phyloP scores from a whole-genome alignment of 169 alveolate genomes.

The Plasmodium billcollinsi region DNA sequence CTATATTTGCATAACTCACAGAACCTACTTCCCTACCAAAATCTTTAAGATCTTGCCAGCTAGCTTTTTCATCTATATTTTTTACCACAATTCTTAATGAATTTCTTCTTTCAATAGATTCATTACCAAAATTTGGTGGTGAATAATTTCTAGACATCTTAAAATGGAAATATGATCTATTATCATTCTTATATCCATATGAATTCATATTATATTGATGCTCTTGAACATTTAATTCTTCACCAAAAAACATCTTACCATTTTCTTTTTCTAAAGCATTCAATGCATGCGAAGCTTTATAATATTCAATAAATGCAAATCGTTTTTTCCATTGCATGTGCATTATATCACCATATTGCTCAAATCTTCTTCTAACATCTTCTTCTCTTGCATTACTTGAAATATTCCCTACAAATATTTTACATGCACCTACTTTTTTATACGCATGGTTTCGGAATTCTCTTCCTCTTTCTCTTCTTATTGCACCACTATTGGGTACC shows the following conservation, averaged over 20 bases:
- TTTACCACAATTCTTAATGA: constrained; percentile 81
- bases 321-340: constrained; percentile 86
- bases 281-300: constrained; percentile 79
- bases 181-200: constrained; percentile 63
- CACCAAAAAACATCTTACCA: constrained; percentile 79
- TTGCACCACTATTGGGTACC: constrained; percentile 14
- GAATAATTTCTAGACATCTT: constrained; percentile 49
- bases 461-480: constrained; percentile 51
- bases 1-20: constrained; percentile 87
- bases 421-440: constrained; percentile 77
- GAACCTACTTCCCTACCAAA: constrained; percentile 91
- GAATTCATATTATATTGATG: constrained; percentile 77
- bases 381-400: constrained; percentile 89
- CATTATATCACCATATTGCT: constrained; percentile 86
- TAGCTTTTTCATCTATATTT: constrained; percentile 88
- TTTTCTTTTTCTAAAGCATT: constrained; percentile 83
- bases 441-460: constrained; percentile 30
- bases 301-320: constrained; percentile 89
- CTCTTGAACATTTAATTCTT: constrained; percentile 85
- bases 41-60: constrained; percentile 91
- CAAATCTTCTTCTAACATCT: constrained; percentile 85
- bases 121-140: constrained; percentile 55
- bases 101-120: constrained; percentile 77
- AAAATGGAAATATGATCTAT: constrained; percentile 32
- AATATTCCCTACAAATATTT: constrained; percentile 89